Percentiles rank a stretch among this genome's conserved stretches.
Evolutionary conservation across 192 early-diverging fungal genomes (phyloP).

Genomic region (Coemansia sp.): DNA sequence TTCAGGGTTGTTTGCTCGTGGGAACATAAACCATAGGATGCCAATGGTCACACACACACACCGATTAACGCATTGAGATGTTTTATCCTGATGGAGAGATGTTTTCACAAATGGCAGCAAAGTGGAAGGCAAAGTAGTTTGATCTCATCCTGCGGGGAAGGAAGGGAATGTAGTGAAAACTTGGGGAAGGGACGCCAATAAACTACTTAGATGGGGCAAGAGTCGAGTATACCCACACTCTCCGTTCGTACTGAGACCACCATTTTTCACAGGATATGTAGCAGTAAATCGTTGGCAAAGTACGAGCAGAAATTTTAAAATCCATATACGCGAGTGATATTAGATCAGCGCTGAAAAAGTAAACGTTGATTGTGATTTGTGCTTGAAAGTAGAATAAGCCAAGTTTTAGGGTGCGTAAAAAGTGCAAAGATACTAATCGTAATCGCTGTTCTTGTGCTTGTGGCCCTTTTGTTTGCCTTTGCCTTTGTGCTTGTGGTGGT

Average conservation of each 20-base stretch:
- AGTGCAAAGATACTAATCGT: not conserved
- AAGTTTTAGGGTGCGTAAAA: not conserved
- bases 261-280: not conserved
- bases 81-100: not conserved
- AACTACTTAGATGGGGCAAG: not conserved
- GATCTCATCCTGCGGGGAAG: not conserved
- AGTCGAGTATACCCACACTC: not conserved
- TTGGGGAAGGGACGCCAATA: not conserved
- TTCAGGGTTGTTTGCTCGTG: not conserved
- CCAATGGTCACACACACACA: not conserved
- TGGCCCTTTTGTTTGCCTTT: slow-evolving; percentile 7
- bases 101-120: not conserved
- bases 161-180: not conserved
- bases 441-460: slow-evolving; percentile 1
- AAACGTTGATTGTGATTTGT: not conserved
- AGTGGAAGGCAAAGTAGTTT: not conserved
- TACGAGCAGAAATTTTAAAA: not conserved
- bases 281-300: not conserved
- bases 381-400: not conserved
- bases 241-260: not conserved
- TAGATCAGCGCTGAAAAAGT: not conserved
- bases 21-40: not conserved
- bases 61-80: not conserved
- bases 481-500: slow-evolving; percentile 10
- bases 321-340: too few relatives aligned